phyloP scores from a whole-genome alignment of 371 early-diverging fungal genomes.

The Umbelopsis sp. region DNA sequence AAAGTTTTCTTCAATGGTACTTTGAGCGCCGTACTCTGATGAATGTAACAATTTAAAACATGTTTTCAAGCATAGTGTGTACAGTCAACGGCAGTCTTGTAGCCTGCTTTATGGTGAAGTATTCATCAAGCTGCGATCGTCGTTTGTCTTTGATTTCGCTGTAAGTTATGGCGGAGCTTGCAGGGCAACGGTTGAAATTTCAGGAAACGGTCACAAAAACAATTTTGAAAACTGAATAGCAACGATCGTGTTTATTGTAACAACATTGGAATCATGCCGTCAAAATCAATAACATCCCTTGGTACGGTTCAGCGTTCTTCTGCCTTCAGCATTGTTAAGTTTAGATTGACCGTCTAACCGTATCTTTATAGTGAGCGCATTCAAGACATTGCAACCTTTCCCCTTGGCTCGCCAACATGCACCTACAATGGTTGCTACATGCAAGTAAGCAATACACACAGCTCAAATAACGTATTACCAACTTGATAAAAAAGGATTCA shows the following conservation, averaged over 20 bases:
- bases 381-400: conserved; percentile 7
- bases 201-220: conserved; percentile 10
- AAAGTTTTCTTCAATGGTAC: no score
- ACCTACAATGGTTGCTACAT: background rate
- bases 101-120: no score
- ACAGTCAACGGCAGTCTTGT: no score
- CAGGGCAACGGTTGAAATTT: no score
- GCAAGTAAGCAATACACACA: background rate
- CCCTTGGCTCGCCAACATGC: background rate
- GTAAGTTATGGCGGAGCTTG: no score
- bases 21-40: no score
- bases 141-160: no score
- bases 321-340: no score
- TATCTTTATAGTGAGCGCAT: background rate
- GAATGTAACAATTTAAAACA: no score
- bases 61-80: no score
- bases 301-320: background rate
- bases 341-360: no score
- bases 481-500: background rate
- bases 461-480: background rate
- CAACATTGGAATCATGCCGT: background rate
- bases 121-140: no score
- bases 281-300: conserved; percentile 16
- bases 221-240: background rate
- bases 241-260: background rate